These are phyloP conservation scores for Aspergillus intermedius DNA, from an alignment of 2,329 filamentous ascomycete species.

Conservation along the genomic window DNA sequence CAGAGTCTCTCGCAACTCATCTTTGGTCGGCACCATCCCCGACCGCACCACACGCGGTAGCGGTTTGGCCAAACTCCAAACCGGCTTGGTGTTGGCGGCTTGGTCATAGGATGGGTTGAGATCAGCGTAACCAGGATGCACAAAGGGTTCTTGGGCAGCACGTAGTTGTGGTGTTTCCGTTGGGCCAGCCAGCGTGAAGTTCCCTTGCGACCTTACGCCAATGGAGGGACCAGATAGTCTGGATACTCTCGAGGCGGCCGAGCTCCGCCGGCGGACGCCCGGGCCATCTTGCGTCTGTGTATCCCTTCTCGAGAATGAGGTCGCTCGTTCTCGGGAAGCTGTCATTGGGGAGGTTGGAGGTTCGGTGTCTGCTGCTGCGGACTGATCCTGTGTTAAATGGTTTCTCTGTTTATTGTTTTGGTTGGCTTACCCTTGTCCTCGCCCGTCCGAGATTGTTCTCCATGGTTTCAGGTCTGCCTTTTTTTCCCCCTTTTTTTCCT, in stretches of 20 bases:
- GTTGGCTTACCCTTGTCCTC: conserved; percentile 8
- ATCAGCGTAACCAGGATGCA: conserved; percentile 49
- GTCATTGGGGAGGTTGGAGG: conserved; percentile 7
- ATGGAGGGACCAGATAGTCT: conserved; percentile 19
- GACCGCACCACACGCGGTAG: conserved; percentile 48
- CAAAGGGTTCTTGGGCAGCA: conserved; percentile 37
- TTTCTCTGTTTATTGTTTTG: not conserved
- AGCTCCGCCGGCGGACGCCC: conserved; percentile 17
- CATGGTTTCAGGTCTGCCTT: too few species aligned
- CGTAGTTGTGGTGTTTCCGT: conserved; percentile 25
- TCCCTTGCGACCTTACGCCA: conserved; percentile 23
- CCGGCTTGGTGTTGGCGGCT: conserved; percentile 42
- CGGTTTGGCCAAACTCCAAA: conserved; percentile 51
- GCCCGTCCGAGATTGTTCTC: conserved; percentile 2
- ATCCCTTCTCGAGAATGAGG: not conserved
- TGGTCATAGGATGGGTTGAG: conserved; percentile 52
- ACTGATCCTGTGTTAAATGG: conserved; percentile 3
- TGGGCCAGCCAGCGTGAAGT: conserved; percentile 27
- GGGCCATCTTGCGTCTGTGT: not conserved
- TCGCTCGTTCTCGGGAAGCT: conserved; percentile 4
- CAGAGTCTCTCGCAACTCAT: conserved; percentile 29
- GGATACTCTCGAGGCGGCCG: conserved; percentile 13
- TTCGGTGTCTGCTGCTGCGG: conserved; percentile 7
- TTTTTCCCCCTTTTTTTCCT: too few species aligned
- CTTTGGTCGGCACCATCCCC: conserved; percentile 46